Percentiles rank a stretch among this genome's conserved stretches.
These are phyloP conservation scores for Epichloe glyceriae DNA, from an alignment of 2,329 filamentous ascomycete genomes.

Conservation along the genomic window DNA sequence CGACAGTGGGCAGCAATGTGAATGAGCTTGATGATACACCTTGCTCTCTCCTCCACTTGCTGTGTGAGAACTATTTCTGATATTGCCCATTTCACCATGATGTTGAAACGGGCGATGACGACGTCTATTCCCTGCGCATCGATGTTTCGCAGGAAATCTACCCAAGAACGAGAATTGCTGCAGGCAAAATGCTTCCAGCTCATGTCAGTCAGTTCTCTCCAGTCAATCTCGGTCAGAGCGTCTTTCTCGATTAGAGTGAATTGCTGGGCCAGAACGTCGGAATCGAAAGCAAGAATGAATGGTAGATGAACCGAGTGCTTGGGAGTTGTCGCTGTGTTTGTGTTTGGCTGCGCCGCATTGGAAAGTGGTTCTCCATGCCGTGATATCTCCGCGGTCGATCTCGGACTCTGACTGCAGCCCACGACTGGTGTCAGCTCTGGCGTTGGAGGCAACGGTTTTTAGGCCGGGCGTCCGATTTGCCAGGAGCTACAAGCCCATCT, in stretches of 20 bases:
- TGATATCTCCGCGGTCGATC: constrained; percentile 11
- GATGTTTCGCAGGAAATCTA: constrained; percentile 61
- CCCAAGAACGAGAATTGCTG: constrained; percentile 61
- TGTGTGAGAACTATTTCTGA: constrained; percentile 69
- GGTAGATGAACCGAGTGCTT: constrained; percentile 52
- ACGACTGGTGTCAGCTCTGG: constrained; percentile 36
- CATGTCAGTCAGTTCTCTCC: constrained; percentile 77
- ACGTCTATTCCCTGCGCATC: constrained; percentile 68
- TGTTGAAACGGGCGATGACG: constrained; percentile 74
- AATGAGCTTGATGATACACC: constrained; percentile 68
- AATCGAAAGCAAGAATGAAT: constrained; percentile 71
- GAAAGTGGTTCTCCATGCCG: constrained; percentile 24
- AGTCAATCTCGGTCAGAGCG: constrained; percentile 74
- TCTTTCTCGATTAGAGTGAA: constrained; percentile 81
- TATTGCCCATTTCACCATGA: constrained; percentile 77
- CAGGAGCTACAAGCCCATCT: neutral
- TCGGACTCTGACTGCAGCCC: constrained; percentile 19
- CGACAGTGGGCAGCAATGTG: constrained; percentile 69
- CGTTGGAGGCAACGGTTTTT: constrained; percentile 22
- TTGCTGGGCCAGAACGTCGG: constrained; percentile 65
- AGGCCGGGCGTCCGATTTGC: neutral
- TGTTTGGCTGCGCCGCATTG: constrained; percentile 20
- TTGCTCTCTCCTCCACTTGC: constrained; percentile 56
- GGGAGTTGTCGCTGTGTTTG: constrained; percentile 16
- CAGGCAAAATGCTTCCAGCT: constrained; percentile 61